phyloP scores from a whole-genome alignment of 768 basidiomycete species.

The Trametes coccinea region DNA sequence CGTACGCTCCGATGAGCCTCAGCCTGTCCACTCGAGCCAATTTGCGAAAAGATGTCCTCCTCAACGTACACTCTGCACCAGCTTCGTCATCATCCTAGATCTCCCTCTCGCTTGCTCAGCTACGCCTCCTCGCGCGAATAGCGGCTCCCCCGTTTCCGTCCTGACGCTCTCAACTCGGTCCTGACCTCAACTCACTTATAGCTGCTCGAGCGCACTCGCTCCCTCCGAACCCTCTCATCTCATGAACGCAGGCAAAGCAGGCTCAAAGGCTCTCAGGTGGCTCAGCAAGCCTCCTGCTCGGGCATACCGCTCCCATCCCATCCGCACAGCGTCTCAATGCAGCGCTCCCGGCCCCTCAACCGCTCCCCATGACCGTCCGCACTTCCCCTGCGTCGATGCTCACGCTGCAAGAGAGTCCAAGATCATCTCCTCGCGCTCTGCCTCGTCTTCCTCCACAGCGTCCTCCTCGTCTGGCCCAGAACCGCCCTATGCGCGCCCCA shows the following conservation, averaged over 20 bases:
- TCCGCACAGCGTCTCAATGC: slow-evolving; percentile 18
- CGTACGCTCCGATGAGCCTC: background rate
- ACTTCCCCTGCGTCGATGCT: slow-evolving; percentile 80
- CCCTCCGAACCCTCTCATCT: background rate
- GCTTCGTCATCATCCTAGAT: background rate
- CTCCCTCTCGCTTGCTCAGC: background rate
- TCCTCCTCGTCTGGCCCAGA: slow-evolving; percentile 63
- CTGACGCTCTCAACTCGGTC: background rate
- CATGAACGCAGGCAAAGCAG: slow-evolving; percentile 12
- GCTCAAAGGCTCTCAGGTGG: slow-evolving; percentile 9
- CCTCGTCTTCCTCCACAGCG: slow-evolving; percentile 17
- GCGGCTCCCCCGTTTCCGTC: background rate
- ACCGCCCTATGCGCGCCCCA: slow-evolving; percentile 79
- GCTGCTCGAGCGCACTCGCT: background rate
- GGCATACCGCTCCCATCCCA: slow-evolving; percentile 6
- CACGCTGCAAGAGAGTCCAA: slow-evolving; percentile 71
- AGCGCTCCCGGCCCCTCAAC: slow-evolving; percentile 10
- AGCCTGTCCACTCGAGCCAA: background rate
- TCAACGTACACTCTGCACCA: background rate
- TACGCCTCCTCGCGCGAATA: background rate
- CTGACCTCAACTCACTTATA: background rate
- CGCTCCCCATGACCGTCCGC: slow-evolving; percentile 27
- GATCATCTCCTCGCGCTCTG: slow-evolving; percentile 36
- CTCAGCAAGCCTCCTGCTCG: slow-evolving; percentile 9
- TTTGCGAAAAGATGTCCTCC: background rate